These are phyloP conservation scores for Pichia kluyveri DNA, from an alignment of 805 yeast genomes.

Conservation along the genomic window DNA sequence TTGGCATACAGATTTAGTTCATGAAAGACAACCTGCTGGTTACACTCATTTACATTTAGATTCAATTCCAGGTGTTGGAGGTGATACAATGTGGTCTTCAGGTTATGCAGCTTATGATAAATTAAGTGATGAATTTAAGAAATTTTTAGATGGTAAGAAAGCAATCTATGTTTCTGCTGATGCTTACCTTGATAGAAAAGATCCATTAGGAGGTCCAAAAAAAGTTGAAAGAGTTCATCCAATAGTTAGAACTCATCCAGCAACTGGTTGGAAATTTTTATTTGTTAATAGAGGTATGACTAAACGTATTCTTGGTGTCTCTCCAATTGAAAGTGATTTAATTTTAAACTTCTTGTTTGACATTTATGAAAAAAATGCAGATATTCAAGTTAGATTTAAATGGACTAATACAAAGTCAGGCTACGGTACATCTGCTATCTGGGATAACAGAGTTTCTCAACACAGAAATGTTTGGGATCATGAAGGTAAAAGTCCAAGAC, in stretches of 20 bases:
- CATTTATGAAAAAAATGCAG: slow-evolving; percentile 42
- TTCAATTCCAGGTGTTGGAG: slow-evolving; percentile 41
- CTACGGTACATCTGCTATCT: slow-evolving; percentile 37
- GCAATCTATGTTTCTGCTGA: slow-evolving; percentile 36
- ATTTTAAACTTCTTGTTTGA: slow-evolving; percentile 38
- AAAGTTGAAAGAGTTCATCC: slow-evolving; percentile 51
- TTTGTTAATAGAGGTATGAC: slow-evolving; percentile 46
- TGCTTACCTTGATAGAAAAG: slow-evolving; percentile 29
- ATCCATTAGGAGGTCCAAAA: slow-evolving; percentile 37
- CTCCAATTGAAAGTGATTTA: slow-evolving; percentile 39
- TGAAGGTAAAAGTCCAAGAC: slow-evolving; percentile 33
- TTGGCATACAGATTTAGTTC: slow-evolving; percentile 45
- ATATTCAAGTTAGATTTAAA: slow-evolving; percentile 46
- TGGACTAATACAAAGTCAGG: slow-evolving; percentile 32
- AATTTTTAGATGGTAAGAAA: slow-evolving; percentile 43
- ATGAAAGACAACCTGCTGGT: slow-evolving; percentile 50
- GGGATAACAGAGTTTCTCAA: slow-evolving; percentile 41
- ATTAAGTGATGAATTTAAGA: slow-evolving; percentile 40
- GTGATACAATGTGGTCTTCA: slow-evolving; percentile 47
- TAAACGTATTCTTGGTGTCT: slow-evolving; percentile 41
- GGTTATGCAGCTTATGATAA: slow-evolving; percentile 52
- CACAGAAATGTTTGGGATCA: slow-evolving; percentile 39
- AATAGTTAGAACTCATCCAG: slow-evolving; percentile 55
- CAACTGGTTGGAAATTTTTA: slow-evolving; percentile 52
- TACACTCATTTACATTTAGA: slow-evolving; percentile 45